phyloP scores from a whole-genome alignment of 164 flowering plant genomes.

The Vitis amurensis region DNA sequence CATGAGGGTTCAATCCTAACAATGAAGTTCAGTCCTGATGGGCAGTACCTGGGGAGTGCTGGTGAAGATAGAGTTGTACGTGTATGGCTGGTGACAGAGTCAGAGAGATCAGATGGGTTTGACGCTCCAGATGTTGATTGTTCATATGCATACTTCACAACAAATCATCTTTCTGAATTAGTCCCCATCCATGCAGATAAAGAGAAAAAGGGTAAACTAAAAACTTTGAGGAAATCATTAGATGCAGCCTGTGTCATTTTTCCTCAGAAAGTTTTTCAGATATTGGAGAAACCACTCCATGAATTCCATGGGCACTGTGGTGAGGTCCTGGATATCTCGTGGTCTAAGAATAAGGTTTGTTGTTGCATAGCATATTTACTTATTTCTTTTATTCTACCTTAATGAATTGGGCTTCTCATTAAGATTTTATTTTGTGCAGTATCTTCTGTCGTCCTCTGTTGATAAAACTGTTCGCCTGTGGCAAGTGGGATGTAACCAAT shows the following conservation, averaged over 20 bases:
- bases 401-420: constrained; percentile 1
- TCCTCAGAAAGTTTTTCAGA: constrained; percentile 61
- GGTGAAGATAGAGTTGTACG: constrained; percentile 88
- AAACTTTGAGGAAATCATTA: constrained; percentile 31
- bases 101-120: constrained; percentile 35
- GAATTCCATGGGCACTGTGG: constrained; percentile 72
- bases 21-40: constrained; percentile 86
- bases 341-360: constrained; percentile 76
- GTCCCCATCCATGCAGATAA: constrained; percentile 38
- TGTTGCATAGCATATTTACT: background rate
- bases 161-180: constrained; percentile 46
- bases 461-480: constrained; percentile 71
- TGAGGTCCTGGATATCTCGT: constrained; percentile 73
- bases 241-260: constrained; percentile 58
- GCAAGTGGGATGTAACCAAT: constrained; percentile 62
- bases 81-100: constrained; percentile 72
- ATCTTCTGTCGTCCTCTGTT: constrained; percentile 59
- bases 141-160: constrained; percentile 46
- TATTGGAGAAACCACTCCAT: constrained; percentile 62
- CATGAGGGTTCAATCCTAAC: constrained; percentile 70
- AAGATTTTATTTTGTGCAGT: constrained; percentile 39
- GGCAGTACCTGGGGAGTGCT: constrained; percentile 73
- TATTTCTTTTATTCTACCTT: background rate
- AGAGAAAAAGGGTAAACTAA: constrained; percentile 39
- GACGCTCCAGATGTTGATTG: constrained; percentile 45